Percentiles rank a stretch among this genome's conserved stretches.
Evolutionary conservation across 2,329 filamentous ascomycete genomes (phyloP).

Genomic region (Chaetomium olivaceum): DNA sequence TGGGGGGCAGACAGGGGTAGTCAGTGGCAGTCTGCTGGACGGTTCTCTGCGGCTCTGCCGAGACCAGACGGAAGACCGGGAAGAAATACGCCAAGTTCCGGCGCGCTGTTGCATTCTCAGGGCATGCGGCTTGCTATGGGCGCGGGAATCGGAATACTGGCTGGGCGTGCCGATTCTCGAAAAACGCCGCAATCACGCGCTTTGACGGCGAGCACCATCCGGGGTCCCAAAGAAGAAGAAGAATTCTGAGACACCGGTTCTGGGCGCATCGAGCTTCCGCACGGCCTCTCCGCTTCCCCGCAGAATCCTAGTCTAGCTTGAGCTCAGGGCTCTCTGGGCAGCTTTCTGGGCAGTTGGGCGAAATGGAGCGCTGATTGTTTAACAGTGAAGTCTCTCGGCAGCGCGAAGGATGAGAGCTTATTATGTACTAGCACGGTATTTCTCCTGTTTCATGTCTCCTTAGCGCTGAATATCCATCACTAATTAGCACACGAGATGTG

Average conservation of each 20-base stretch:
- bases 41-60: constrained; percentile 14
- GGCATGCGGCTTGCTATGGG: not conserved
- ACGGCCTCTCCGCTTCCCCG: not conserved
- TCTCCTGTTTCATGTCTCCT: no score
- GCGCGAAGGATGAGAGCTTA: not conserved
- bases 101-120: constrained; percentile 24
- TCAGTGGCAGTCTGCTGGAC: constrained; percentile 1
- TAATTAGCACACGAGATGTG: not conserved
- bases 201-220: not conserved
- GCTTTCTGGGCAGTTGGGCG: no score
- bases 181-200: not conserved
- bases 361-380: no score
- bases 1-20: not conserved
- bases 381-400: not conserved
- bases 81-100: constrained; percentile 30
- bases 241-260: not conserved
- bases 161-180: constrained; percentile 1
- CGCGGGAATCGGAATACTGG: constrained; percentile 4
- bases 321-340: no score
- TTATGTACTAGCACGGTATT: no score
- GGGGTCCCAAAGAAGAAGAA: not conserved
- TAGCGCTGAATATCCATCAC: no score
- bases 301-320: constrained; percentile 6
- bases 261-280: not conserved
- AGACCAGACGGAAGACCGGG: constrained; percentile 18